Evolutionary conservation across 2,329 filamentous ascomycete species (phyloP).

Genomic region (Scortechinia acanthostroma): DNA sequence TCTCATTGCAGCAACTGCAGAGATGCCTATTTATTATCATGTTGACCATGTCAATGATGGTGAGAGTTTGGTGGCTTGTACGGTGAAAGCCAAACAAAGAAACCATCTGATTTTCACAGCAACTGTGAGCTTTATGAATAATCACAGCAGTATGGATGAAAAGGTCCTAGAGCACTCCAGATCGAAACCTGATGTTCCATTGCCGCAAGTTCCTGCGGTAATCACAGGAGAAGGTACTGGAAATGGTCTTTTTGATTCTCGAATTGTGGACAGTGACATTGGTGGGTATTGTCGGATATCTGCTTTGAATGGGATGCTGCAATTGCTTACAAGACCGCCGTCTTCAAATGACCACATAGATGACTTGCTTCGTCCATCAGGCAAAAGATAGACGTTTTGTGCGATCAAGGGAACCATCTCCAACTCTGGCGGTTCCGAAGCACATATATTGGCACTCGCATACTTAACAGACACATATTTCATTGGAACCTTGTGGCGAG

Average conservation of each 20-base stretch:
- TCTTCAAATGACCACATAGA: slow-evolving; percentile 49
- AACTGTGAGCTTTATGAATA: slow-evolving; percentile 82
- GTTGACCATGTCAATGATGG: slow-evolving; percentile 91
- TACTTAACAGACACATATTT: slow-evolving; percentile 93
- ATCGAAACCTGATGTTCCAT: slow-evolving; percentile 35
- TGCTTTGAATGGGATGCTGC: slow-evolving; percentile 37
- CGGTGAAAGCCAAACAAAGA: slow-evolving; percentile 87
- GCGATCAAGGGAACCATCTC: slow-evolving; percentile 70
- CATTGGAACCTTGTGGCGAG: slow-evolving; percentile 77
- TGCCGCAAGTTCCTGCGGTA: slow-evolving; percentile 21
- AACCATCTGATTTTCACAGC: slow-evolving; percentile 91
- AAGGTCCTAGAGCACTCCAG: slow-evolving; percentile 58
- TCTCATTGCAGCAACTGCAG: slow-evolving; percentile 77
- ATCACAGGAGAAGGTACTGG: slow-evolving; percentile 15
- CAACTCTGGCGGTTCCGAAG: slow-evolving; percentile 64
- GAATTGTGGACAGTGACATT: slow-evolving; percentile 47
- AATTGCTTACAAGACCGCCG: too few relatives aligned
- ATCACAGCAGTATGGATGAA: slow-evolving; percentile 45
- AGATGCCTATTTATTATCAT: slow-evolving; percentile 85
- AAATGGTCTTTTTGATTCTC: slow-evolving; percentile 47
- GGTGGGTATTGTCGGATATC: slow-evolving; percentile 17
- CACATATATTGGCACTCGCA: slow-evolving; percentile 79
- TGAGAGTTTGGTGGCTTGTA: slow-evolving; percentile 80
- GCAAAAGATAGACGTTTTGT: too few relatives aligned
- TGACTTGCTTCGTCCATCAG: slow-evolving; percentile 62